Evolutionary conservation across 1,284 basidiomycete species (phyloP).

Genomic region (Rhodotorula sp.): DNA sequence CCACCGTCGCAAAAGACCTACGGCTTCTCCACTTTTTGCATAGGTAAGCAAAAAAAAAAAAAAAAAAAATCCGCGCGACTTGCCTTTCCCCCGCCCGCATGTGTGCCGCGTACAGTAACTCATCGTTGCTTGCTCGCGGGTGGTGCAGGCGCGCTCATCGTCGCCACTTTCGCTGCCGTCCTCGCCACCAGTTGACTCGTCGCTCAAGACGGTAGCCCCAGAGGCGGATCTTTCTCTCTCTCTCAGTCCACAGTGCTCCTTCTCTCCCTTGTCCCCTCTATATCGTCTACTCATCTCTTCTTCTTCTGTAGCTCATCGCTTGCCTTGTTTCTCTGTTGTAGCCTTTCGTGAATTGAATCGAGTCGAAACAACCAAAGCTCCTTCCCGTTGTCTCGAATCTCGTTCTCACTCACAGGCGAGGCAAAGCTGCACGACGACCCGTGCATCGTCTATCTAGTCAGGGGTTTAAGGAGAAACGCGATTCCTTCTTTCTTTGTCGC

Average conservation of each 20-base stretch:
- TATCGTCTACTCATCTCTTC: neutral
- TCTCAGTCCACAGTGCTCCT: no score
- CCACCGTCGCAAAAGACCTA: slow-evolving; percentile 31
- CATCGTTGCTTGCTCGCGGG: neutral
- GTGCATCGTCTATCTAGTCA: no score
- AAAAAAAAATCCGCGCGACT: neutral
- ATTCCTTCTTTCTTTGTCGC: no score
- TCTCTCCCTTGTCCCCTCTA: neutral
- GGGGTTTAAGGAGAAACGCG: no score
- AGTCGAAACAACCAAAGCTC: neutral
- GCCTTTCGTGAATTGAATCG: no score
- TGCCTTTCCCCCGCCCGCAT: neutral
- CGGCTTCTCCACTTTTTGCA: slow-evolving; percentile 19
- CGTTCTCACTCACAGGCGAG: neutral
- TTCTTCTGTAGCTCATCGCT: no score
- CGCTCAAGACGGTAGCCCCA: no score
- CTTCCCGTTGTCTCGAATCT: no score
- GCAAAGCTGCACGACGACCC: neutral
- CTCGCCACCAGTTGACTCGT: slow-evolving; percentile 1
- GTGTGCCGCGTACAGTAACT: neutral
- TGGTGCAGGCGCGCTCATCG: slow-evolving; percentile 15
- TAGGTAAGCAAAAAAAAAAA: slow-evolving; percentile 8
- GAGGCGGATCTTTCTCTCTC: no score
- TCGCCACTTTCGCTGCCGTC: slow-evolving; percentile 30
- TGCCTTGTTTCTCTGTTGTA: neutral